A percentile compares a stretch with the other conserved stretches of the same genome.
Conservation (phyloP, 352 stramenopile genomes). For the Nothophytophthora sp. region DNA sequence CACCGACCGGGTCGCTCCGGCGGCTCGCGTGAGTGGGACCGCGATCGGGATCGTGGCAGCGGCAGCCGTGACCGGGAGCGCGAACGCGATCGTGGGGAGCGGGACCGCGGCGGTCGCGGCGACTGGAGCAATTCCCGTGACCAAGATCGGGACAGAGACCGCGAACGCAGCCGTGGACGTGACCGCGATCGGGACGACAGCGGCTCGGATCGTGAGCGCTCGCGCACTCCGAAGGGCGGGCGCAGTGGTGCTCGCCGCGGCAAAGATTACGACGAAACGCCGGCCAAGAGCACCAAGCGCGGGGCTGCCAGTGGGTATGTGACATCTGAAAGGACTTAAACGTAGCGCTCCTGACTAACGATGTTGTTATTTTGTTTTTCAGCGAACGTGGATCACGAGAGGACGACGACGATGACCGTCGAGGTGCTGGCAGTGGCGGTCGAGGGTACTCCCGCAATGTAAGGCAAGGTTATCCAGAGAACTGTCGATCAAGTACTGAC, state of each 20-base stretch:
- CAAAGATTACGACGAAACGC: constrained; percentile 45
- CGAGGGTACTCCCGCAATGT: constrained; percentile 41
- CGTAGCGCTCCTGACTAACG: background rate
- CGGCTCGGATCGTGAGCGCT: constrained; percentile 33
- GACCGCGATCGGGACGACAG: constrained; percentile 21
- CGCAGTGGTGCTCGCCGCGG: constrained; percentile 18
- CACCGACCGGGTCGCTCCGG: constrained; percentile 31
- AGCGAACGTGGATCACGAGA: constrained; percentile 39
- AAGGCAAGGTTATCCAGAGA: too few relatives aligned
- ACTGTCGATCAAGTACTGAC: background rate
- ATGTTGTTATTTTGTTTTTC: background rate
- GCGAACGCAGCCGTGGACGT: constrained; percentile 10
- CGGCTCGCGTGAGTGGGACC: constrained; percentile 35
- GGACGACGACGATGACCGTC: constrained; percentile 60
- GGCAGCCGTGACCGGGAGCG: constrained; percentile 21
- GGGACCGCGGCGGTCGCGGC: constrained; percentile 37
- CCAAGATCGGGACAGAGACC: constrained; percentile 31
- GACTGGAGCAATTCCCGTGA: constrained; percentile 35
- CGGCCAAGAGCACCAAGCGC: constrained; percentile 36
- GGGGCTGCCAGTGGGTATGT: background rate
- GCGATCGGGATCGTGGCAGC: constrained; percentile 10
- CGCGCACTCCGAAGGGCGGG: constrained; percentile 22
- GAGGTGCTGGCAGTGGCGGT: constrained; percentile 14
- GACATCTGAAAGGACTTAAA: constrained; percentile 1
- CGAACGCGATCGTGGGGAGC: constrained; percentile 8